Base-by-base conservation (phyloP, 768 basidiomycete species). In the Sarcodon aspratus region DNA sequence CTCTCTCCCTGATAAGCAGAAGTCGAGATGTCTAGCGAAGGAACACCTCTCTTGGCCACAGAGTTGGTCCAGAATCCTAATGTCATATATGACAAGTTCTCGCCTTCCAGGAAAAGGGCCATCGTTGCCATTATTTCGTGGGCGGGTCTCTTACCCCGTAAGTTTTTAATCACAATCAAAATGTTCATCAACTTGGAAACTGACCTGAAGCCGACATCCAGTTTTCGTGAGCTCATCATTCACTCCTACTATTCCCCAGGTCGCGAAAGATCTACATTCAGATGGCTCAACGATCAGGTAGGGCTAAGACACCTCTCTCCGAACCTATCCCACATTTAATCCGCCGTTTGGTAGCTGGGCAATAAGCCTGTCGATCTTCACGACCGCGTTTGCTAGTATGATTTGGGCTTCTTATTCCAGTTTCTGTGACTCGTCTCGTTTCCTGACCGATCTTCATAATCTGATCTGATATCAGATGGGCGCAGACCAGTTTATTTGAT, bases 211-310 rank as follows among this genome's bases (percentile, higher is more conserved):
- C 43, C 33, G 38, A 34, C 32, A 12, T 43, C 1, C 48, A 90
- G 86, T 82, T 35, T 79, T 90, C 51, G 77, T 83, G 0, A 66
- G 76, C 7, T 80, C 77, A 0, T 76, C 76, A 1, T 87, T 90
- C 59, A 71, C 86, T 2, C 86, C 86, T 0, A 78, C 79, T 0
- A 82, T 90, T 48, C 84, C 85, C 0, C 74, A 82, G 45, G 79
- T 92, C 42, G 78, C 86, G 7, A 63, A 61, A 27, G 85, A 91
- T 50, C 61, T 91, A 9, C 44, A 73, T 21, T 69, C 82, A 0
- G 75, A 83, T 0, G 72, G 72, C 0, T 55, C 74, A 12, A 61
- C 81, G 13, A 71, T 88, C 46, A 83, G 79, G 79, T 78, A 48
- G 12, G 61, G 50, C 8, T 18, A 8, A 36, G 21, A 31, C 27